A percentile compares a stretch with the other conserved stretches of the same genome.
phyloP scores from a whole-genome alignment of 2,329 filamentous ascomycete species.

The Cercospora zeina region DNA sequence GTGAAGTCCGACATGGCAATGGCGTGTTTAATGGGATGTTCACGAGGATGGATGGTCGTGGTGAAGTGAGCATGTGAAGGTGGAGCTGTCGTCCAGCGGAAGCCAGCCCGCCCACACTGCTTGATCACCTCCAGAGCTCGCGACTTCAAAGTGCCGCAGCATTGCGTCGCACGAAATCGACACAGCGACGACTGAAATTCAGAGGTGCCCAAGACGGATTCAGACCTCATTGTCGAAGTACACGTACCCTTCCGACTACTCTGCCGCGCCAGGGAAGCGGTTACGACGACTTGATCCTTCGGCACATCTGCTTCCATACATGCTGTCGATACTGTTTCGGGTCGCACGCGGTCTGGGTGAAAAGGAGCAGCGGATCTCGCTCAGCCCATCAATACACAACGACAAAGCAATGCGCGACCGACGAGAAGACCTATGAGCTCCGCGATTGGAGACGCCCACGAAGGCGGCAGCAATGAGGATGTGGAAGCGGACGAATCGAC shows the following conservation, averaged over 20 bases:
- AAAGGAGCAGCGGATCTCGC: neutral
- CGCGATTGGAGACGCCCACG: conserved; percentile 62
- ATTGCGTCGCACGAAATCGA: neutral
- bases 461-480: conserved; percentile 60
- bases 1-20: conserved; percentile 65
- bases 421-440: conserved; percentile 65
- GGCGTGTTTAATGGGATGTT: neutral
- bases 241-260: neutral
- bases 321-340: neutral
- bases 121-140: neutral
- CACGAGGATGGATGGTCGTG: neutral
- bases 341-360: neutral
- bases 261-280: neutral
- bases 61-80: neutral
- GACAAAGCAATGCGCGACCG: conserved; percentile 55
- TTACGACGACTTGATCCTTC: conserved; percentile 9
- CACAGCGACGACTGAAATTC: neutral
- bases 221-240: neutral
- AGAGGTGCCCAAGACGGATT: neutral
- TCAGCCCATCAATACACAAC: neutral
- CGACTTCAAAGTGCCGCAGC: neutral
- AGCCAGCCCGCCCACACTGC: neutral
- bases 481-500: conserved; percentile 44
- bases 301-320: neutral
- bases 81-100: conserved; percentile 13